Evolutionary conservation across 2,329 filamentous ascomycete genomes (phyloP).

Genomic region (Cordyceps fumosorosea): DNA sequence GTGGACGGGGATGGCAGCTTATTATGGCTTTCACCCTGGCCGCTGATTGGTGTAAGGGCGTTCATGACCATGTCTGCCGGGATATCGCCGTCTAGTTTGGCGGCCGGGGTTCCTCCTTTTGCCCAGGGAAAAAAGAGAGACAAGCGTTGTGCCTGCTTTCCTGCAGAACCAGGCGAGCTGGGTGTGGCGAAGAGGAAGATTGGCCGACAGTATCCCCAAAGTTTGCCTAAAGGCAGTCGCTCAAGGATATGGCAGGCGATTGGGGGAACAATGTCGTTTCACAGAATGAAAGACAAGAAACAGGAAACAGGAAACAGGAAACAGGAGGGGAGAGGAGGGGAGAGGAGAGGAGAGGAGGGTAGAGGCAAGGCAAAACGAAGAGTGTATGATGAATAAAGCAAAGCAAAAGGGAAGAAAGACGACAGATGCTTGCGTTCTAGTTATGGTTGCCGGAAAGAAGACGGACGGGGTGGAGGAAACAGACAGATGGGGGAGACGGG

Average conservation of each 20-base stretch:
- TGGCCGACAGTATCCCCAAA: background rate
- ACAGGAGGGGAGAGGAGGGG: background rate
- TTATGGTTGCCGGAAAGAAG: background rate
- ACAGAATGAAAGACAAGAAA: constrained; percentile 8
- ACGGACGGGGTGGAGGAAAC: background rate
- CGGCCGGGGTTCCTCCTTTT: background rate
- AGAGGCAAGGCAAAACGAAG: background rate
- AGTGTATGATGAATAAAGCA: background rate
- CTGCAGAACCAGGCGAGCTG: background rate
- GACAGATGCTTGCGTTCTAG: background rate
- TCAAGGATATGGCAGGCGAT: constrained; percentile 9
- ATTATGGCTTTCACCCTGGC: background rate
- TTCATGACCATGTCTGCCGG: constrained; percentile 1
- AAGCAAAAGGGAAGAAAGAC: background rate
- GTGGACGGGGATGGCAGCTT: background rate
- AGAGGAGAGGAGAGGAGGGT: background rate
- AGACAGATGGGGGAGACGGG: background rate
- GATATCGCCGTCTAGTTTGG: background rate
- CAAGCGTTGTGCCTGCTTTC: background rate
- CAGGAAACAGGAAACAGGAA: background rate
- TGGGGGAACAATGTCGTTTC: constrained; percentile 1
- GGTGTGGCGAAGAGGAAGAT: constrained; percentile 5
- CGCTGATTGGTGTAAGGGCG: background rate
- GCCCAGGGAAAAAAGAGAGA: background rate
- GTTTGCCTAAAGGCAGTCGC: constrained; percentile 2